Conservation (phyloP, 306 rosid species). For the Prunus davidiana region DNA sequence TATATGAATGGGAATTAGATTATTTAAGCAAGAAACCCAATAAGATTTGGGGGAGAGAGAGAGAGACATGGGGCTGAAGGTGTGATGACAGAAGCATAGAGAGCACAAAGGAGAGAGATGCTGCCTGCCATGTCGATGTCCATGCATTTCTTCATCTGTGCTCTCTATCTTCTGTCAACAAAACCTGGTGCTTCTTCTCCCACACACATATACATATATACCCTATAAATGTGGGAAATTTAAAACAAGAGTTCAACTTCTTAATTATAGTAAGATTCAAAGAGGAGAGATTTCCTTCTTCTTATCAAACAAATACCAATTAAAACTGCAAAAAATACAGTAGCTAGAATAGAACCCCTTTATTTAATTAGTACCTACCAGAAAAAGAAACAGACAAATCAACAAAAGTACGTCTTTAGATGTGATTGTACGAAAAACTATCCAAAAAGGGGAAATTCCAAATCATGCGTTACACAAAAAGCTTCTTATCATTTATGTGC, state of each 20-base stretch:
- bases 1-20: no score
- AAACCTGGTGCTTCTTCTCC: background rate
- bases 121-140: slow-evolving; percentile 3
- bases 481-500: background rate
- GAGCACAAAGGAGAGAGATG: slow-evolving; percentile 84
- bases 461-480: background rate
- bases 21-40: no score
- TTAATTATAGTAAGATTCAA: no score
- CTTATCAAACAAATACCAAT: no score
- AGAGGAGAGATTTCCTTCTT: no score
- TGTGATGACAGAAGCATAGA: slow-evolving; percentile 74
- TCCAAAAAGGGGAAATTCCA: background rate
- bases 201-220: background rate
- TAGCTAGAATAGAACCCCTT: no score
- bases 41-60: no score
- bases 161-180: slow-evolving; percentile 86
- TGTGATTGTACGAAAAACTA: background rate
- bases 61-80: slow-evolving; percentile 12
- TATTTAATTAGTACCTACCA: no score
- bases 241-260: no score
- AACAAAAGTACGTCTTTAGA: background rate
- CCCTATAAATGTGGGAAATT: background rate
- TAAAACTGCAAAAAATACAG: no score
- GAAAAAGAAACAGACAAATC: no score
- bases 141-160: slow-evolving; percentile 67